Conservation (phyloP, 176 grass and related monocot genomes). For the Carex littledalei region DNA sequence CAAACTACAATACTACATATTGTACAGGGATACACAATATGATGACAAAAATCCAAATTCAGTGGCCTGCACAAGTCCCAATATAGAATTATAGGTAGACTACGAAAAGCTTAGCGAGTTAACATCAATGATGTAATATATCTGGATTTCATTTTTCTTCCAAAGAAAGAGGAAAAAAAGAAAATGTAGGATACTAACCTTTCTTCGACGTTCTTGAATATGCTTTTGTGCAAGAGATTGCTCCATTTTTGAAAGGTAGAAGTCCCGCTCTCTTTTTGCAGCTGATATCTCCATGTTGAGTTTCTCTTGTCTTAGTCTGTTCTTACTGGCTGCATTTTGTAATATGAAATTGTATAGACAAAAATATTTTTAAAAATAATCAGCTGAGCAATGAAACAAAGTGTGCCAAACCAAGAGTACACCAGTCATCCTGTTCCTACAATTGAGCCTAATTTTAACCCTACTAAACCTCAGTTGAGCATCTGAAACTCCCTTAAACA, state of each 20-base stretch:
- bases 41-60: background rate
- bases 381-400: background rate
- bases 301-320: conserved; percentile 72
- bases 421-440: background rate
- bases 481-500: background rate
- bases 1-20: background rate
- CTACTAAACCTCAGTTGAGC: background rate
- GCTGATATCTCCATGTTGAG: conserved; percentile 82
- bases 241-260: conserved; percentile 76
- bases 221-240: conserved; percentile 45
- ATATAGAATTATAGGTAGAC: background rate
- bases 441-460: background rate
- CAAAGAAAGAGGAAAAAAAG: background rate
- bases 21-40: conserved; percentile 3
- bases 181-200: conserved; percentile 34
- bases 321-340: conserved; percentile 56
- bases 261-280: conserved; percentile 86
- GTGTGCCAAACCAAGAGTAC: background rate
- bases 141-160: background rate
- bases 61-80: background rate
- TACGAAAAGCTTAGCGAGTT: background rate
- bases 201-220: conserved; percentile 73
- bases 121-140: background rate
- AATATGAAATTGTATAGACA: conserved; percentile 13
- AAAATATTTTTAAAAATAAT: background rate